Base-by-base conservation (phyloP, 1,139 yeast genomes). In the Candida tropicalis region DNA sequence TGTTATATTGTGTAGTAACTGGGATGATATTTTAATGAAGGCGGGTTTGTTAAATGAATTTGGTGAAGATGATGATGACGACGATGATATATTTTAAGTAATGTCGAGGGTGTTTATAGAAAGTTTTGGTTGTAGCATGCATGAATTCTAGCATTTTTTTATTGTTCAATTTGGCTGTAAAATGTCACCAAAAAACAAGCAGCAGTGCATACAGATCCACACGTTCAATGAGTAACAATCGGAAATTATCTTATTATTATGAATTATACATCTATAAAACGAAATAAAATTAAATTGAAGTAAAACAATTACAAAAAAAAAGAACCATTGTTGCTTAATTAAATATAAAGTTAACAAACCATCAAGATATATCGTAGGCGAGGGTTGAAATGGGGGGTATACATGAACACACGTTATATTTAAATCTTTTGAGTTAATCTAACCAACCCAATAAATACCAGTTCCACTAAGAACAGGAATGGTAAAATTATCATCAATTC, bases 401-500 rank as follows among this genome's bases (percentile, higher is more conserved):
- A 20, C 23, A 29, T 31, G 20, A 18, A 22, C 18, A 20, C 9
- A 22, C 10, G 12, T 9, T 9, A 12, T 2, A n/a, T n/a, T 18
- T 12, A 31, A 18, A 11, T n/a, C 40, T 46, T 41, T 26, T 54
- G 54, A 33, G 52, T 54, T 16, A 46, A 43, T 43, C 53, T 52
- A 33, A 81, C 75, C 15, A 78, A 68, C 23, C n/a, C 63, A 64
- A 55, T 71, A 73, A 48, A 90, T 70, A 54, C 85, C 79, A 10
- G 75, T 62, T 7, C 95, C 86, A 34, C 96, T 83, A 39, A 90
- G 62, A 0, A 88, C 89, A 3, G 99, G 99, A 47, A 93, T 91
- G 40, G 98, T 90, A 56, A 95, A 79, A 62, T 93, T 93, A 61
- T 93, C 99, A 63, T 93, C 99, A 63, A 89, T 66, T 33, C 80